These are phyloP conservation scores for Miscanthus lutarioriparius DNA, from an alignment of 176 grass and related monocot genomes.

Conservation along the genomic window DNA sequence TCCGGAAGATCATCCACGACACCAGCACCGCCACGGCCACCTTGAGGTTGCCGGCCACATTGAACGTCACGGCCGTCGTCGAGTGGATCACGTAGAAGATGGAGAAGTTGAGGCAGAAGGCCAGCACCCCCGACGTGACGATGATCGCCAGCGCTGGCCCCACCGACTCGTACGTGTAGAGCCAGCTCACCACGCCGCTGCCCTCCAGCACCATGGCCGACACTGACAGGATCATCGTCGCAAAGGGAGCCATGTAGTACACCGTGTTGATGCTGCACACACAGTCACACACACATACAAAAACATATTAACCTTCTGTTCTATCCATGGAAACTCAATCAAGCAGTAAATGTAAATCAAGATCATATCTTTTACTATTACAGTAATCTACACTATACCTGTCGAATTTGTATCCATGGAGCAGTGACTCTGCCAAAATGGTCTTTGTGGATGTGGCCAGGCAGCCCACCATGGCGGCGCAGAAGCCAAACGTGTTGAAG, in stretches of 20 bases:
- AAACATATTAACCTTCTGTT: not conserved
- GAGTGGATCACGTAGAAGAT: constrained; percentile 88
- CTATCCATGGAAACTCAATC: not conserved
- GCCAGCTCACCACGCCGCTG: constrained; percentile 56
- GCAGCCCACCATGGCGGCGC: constrained; percentile 77
- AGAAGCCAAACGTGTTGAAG: constrained; percentile 78
- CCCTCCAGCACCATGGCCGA: constrained; percentile 67
- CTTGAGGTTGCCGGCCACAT: constrained; percentile 78
- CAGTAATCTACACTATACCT: constrained; percentile 32
- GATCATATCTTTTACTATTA: not conserved
- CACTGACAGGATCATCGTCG: constrained; percentile 69
- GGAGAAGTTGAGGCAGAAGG: constrained; percentile 84
- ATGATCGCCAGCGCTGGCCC: constrained; percentile 59
- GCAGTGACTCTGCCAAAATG: constrained; percentile 76
- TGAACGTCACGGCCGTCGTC: constrained; percentile 77
- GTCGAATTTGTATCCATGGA: constrained; percentile 91
- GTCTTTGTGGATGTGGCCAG: constrained; percentile 87
- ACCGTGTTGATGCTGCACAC: constrained; percentile 74
- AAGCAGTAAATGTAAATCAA: not conserved
- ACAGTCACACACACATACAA: not conserved
- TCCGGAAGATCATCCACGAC: constrained; percentile 92
- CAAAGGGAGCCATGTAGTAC: constrained; percentile 88
- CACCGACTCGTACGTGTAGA: constrained; percentile 59
- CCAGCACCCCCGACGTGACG: constrained; percentile 56
- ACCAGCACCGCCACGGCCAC: constrained; percentile 84